Evolutionary conservation across 176 grass and related monocot genomes (phyloP).

Genomic region (Dendrocalamus sinicus): DNA sequence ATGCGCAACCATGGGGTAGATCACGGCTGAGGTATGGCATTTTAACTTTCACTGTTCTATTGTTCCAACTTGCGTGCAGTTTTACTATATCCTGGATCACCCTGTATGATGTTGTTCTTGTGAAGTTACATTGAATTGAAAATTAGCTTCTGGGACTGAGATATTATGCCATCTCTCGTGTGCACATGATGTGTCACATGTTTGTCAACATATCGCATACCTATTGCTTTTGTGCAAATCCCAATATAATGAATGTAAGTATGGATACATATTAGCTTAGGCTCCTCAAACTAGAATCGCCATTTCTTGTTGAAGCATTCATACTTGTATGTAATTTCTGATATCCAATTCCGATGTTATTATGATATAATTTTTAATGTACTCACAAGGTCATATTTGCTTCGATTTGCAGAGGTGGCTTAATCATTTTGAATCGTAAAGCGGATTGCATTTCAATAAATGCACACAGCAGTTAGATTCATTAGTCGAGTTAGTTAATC

Average conservation of each 20-base stretch:
- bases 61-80: no score
- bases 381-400: slow-evolving; percentile 24
- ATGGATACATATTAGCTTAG: slow-evolving; percentile 8
- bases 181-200: no score
- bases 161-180: no score
- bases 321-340: neutral
- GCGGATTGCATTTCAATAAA: slow-evolving; percentile 87
- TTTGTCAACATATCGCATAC: no score
- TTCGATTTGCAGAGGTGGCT: slow-evolving; percentile 74
- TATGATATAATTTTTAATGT: slow-evolving; percentile 19
- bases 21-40: no score
- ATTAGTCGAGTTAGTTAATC: slow-evolving; percentile 76
- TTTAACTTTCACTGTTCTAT: no score
- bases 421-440: slow-evolving; percentile 75
- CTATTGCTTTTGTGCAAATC: no score
- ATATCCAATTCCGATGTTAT: neutral
- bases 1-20: no score
- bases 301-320: neutral
- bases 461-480: slow-evolving; percentile 89
- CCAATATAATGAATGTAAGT: slow-evolving; percentile 91
- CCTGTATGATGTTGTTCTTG: no score
- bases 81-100: no score
- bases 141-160: no score
- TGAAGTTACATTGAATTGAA: no score
- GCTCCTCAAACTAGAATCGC: slow-evolving; percentile 8